Evolutionary conservation across 192 early-diverging fungal genomes (phyloP).

Genomic region (Blastocladiella britannica): DNA sequence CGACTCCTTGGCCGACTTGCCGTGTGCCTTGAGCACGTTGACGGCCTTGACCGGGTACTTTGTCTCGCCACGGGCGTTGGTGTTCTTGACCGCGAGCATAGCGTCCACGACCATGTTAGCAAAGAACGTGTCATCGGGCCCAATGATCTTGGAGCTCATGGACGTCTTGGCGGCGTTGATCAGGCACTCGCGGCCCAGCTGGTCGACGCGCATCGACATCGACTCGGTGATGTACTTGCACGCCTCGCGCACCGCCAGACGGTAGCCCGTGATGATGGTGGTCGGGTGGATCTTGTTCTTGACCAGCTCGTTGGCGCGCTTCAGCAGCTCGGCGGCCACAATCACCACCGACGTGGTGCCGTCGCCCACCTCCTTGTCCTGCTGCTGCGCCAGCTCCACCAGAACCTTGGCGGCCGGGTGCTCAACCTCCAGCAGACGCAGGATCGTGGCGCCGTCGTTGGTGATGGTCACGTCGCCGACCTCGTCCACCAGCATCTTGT

Average conservation of each 20-base stretch:
- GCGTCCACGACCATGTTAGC: constrained; percentile 86
- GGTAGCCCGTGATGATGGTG: constrained; percentile 94
- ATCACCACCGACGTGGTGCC: constrained; percentile 99
- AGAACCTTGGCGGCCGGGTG: constrained; percentile 92
- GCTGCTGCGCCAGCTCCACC: constrained; percentile 96
- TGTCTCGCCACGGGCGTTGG: constrained; percentile 56
- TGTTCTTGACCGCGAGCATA: constrained; percentile 75
- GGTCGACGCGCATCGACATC: constrained; percentile 85
- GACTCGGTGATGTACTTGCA: constrained; percentile 95
- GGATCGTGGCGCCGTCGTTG: constrained; percentile 98
- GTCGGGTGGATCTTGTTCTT: constrained; percentile 99
- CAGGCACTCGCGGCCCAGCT: constrained; percentile 74
- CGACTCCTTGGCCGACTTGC: constrained; percentile 72
- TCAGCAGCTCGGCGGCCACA: constrained; percentile 89
- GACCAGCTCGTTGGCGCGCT: constrained; percentile 87
- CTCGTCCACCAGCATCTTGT: constrained; percentile 99
- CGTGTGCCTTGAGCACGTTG: constrained; percentile 94
- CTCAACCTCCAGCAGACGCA: constrained; percentile 91
- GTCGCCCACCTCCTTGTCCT: constrained; percentile 98
- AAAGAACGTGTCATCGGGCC: constrained; percentile 92
- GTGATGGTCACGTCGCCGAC: constrained; percentile 99
- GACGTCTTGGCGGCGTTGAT: constrained; percentile 94
- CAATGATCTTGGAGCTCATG: constrained; percentile 96
- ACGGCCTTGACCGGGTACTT: constrained; percentile 95
- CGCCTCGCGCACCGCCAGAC: constrained; percentile 88